Conservation (phyloP, 208 protist species). For the Vickermania ingenoplastis region DNA sequence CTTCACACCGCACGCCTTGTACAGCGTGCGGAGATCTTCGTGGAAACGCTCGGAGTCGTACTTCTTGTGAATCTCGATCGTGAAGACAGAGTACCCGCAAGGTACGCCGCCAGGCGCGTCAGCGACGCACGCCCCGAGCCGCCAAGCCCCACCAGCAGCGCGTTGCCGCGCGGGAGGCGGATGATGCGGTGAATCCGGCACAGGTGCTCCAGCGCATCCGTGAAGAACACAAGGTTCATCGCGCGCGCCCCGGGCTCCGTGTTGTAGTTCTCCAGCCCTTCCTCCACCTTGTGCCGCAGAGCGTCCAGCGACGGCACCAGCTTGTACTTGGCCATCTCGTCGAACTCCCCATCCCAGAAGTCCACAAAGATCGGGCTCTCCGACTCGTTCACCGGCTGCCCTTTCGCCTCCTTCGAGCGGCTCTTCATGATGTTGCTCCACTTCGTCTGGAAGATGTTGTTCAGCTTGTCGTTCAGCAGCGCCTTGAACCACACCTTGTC, state of each 20-base stretch:
- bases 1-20: conserved; percentile 91
- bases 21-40: conserved; percentile 96
- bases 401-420: conserved; percentile 38
- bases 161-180: conserved; percentile 94
- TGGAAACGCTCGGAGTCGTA: conserved; percentile 94
- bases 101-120: conserved; percentile 93
- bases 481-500: conserved; percentile 92
- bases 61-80: conserved; percentile 95
- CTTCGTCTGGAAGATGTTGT: conserved; percentile 87
- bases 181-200: conserved; percentile 96
- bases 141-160: conserved; percentile 96
- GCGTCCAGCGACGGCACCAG: conserved; percentile 86
- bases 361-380: conserved; percentile 92
- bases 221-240: conserved; percentile 98
- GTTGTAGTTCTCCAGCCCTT: conserved; percentile 92
- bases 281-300: conserved; percentile 89
- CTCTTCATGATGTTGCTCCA: conserved; percentile 89
- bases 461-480: conserved; percentile 88
- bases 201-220: conserved; percentile 96
- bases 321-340: conserved; percentile 92
- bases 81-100: conserved; percentile 94
- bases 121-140: conserved; percentile 95
- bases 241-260: conserved; percentile 76
- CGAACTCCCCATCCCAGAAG: conserved; percentile 90
- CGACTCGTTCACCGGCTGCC: conserved; percentile 41